Conservation (phyloP, 2,329 filamentous ascomycete species). For the Sclerotinia trifoliorum region DNA sequence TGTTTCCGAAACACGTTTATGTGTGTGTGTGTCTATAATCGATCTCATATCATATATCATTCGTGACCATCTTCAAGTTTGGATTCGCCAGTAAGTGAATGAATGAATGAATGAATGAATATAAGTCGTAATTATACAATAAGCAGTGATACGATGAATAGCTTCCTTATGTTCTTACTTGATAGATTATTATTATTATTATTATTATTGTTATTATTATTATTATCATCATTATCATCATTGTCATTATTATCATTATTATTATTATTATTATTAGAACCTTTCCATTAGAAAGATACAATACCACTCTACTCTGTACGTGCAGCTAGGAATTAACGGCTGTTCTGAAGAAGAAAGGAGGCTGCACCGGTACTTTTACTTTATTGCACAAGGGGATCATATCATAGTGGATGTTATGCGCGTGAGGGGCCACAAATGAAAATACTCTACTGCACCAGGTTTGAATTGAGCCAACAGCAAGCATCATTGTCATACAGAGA, state of each 20-base stretch:
- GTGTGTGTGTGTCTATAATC: no score
- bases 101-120: neutral
- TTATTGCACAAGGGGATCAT: neutral
- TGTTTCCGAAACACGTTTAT: neutral
- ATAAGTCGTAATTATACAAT: neutral
- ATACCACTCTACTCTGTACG: no score
- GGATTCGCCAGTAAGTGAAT: neutral
- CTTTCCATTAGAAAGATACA: no score
- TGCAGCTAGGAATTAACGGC: neutral
- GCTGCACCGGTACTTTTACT: constrained; percentile 1
- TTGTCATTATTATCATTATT: no score
- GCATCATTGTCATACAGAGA: neutral
- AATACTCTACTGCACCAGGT: neutral
- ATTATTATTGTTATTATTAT: no score
- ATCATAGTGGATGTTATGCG: neutral
- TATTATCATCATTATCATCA: no score
- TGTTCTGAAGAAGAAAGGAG: neutral
- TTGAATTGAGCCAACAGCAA: neutral
- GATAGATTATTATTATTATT: no score
- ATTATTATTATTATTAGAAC: no score
- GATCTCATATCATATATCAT: no score
- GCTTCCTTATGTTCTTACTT: no score
- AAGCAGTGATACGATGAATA: no score
- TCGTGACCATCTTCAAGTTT: neutral
- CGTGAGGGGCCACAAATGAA: constrained; percentile 5